phyloP scores from a whole-genome alignment of 2,329 filamentous ascomycete species.

The Exophiala sp. region DNA sequence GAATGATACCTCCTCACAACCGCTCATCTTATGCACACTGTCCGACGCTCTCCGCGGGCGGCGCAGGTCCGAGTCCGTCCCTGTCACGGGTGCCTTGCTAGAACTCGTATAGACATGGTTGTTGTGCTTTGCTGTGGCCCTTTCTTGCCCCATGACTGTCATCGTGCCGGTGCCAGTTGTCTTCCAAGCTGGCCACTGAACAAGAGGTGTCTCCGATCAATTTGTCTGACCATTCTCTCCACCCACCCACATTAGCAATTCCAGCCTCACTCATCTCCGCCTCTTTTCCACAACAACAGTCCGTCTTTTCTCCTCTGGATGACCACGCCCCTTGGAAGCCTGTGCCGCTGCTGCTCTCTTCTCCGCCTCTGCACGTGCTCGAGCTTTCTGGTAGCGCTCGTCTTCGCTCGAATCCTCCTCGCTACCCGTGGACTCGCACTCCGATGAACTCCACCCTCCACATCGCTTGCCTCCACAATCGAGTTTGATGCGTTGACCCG shows the following conservation, averaged over 20 bases:
- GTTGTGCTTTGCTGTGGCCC: not conserved
- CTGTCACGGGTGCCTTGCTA: not conserved
- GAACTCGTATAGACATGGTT: not conserved
- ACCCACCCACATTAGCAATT: not conserved
- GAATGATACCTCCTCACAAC: not conserved
- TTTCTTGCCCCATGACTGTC: not conserved
- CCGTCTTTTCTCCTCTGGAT: slow-evolving; percentile 8
- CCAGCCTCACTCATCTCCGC: slow-evolving; percentile 7
- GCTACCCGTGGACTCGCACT: slow-evolving; percentile 21
- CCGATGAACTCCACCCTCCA: slow-evolving; percentile 56
- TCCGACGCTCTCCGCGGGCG: slow-evolving; percentile 8
- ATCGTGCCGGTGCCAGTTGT: not conserved
- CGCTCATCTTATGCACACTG: not conserved
- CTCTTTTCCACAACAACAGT: slow-evolving; percentile 19
- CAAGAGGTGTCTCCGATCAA: not conserved
- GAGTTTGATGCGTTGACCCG: slow-evolving; percentile 88
- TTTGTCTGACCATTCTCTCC: slow-evolving; percentile 2
- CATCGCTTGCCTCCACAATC: slow-evolving; percentile 90
- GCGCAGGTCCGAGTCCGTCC: slow-evolving; percentile 10
- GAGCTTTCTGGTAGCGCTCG: slow-evolving; percentile 20
- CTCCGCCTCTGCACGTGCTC: slow-evolving; percentile 17
- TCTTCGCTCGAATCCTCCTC: slow-evolving; percentile 24
- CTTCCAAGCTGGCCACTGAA: not conserved
- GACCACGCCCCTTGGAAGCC: not conserved
- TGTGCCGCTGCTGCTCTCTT: slow-evolving; percentile 2